Percentiles rank a stretch among this genome's conserved stretches.
Conservation (phyloP, 2,329 filamentous ascomycete species). For the Paecilomyces niveus region DNA sequence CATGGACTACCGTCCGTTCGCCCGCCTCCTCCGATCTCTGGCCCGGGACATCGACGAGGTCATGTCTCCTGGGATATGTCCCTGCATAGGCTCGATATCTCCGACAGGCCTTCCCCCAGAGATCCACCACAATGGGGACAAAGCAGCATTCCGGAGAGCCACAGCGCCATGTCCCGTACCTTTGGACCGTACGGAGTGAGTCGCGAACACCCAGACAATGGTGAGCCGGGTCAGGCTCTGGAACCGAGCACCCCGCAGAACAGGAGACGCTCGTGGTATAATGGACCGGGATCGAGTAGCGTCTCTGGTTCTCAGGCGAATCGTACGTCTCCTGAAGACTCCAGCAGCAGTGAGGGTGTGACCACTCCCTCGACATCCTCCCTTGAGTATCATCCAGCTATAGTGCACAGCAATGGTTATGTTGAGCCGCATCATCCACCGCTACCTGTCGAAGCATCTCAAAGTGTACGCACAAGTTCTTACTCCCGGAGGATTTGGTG, state of each 20-base stretch:
- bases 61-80: conserved; percentile 45
- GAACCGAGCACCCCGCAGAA: conserved; percentile 14
- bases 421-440: conserved; percentile 36
- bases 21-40: conserved; percentile 35
- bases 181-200: conserved; percentile 9
- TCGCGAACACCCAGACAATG: conserved; percentile 20
- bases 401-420: conserved; percentile 42
- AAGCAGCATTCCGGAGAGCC: conserved; percentile 35
- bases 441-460: conserved; percentile 27
- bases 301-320: conserved; percentile 22
- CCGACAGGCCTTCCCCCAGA: conserved; percentile 26
- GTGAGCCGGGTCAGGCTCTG: conserved; percentile 15
- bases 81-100: conserved; percentile 37
- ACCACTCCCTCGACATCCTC: conserved; percentile 41
- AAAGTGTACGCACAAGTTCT: conserved; percentile 29
- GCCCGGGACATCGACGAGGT: conserved; percentile 37
- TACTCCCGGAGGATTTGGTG: conserved; percentile 6
- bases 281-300: conserved; percentile 21
- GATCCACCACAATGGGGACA: conserved; percentile 38
- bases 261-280: conserved; percentile 28
- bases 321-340: conserved; percentile 42
- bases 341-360: conserved; percentile 43
- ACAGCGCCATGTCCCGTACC: conserved; percentile 26
- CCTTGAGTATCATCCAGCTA: conserved; percentile 43
- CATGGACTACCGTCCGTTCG: conserved; percentile 27